Percentiles rank a stretch among this genome's conserved stretches.
phyloP scores from a whole-genome alignment of 257 asterid genomes.

The Striga asiatica region DNA sequence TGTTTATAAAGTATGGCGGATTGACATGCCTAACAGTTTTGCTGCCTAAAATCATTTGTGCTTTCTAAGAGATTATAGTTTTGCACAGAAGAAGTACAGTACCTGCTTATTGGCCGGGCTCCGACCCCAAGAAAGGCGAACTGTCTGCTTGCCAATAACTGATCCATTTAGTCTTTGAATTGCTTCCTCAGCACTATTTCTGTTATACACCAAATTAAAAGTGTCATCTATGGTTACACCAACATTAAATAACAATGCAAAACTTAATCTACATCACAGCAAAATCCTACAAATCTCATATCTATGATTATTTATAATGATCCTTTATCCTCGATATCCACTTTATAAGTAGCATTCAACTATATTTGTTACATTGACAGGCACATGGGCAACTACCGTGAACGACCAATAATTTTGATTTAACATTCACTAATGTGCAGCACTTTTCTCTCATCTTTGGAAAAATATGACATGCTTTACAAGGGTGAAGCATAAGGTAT shows the following conservation, averaged over 20 bases:
- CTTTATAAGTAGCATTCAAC: neutral
- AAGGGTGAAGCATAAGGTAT: neutral
- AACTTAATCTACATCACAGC: too few relatives aligned
- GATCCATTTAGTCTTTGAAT: constrained; percentile 38
- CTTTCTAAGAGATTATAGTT: neutral
- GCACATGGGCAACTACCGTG: too few relatives aligned
- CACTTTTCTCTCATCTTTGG: too few relatives aligned
- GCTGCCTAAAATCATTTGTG: too few relatives aligned
- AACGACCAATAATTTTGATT: too few relatives aligned
- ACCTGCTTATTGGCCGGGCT: constrained; percentile 41
- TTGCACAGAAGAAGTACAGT: neutral
- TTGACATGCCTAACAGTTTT: too few relatives aligned
- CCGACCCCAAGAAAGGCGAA: constrained; percentile 68
- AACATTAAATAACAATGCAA: too few relatives aligned
- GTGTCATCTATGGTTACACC: neutral
- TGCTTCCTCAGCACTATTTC: constrained; percentile 53
- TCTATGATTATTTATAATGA: too few relatives aligned
- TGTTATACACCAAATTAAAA: constrained; percentile 16
- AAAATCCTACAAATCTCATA: too few relatives aligned
- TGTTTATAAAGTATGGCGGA: too few relatives aligned
- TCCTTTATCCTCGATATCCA: neutral
- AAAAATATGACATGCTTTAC: neutral
- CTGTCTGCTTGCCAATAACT: constrained; percentile 50
- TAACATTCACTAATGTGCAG: too few relatives aligned
- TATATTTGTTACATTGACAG: too few relatives aligned